Evolutionary conservation across 2,329 filamentous ascomycete species (phyloP), one percentile per base, ranked within the genome.

Genomic region (Ceratocystis eucalypticola): DNA sequence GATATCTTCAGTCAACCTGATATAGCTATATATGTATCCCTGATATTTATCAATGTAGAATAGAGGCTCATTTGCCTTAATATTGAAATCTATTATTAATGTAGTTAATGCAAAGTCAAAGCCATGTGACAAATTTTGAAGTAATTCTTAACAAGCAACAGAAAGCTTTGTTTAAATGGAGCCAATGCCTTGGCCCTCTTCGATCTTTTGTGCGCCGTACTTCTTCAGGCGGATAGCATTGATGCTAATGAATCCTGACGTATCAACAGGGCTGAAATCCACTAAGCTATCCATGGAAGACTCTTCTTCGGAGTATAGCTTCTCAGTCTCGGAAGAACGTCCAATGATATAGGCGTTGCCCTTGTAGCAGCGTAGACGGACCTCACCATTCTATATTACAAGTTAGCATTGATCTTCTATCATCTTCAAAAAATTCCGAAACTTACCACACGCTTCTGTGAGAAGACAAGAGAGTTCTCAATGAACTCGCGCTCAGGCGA

Each of bases 161-260:
- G 1, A 15, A 41, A 15, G 10, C 10, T 4, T 41, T 15, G 10
- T 65, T 46, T 62, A 67, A 17, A 30, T 48, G n/a, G 28, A 62
- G 17, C 66, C 66, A 65, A 67, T 33, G 55, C 62, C 48, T 75
- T 77, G 69, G 65, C 73, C 73, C 45, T 75, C 70, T 70, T 71
- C 70, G 61, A 73, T 73, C 73, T 75, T 76, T 61, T 68, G 65
- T 33, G 30, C 68, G 30, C 73, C 73, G 37, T 75, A 74, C 71
- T 77, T 86, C 76, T 84, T 78, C 62, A 88, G 76, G 57, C 83
- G 79, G 70, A 88, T 88, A 69, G 83, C 83, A 72, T 93, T 80
- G 71, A 91, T 86, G 65, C 80, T 81, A 72, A 93, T 85, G 73
- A 87, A 86, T 30, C 80, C 80, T 12, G 72, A 73, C 7, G 77